Conservation (phyloP, 2,329 filamentous ascomycete genomes). For the Microcyclospora tardicrescens region DNA sequence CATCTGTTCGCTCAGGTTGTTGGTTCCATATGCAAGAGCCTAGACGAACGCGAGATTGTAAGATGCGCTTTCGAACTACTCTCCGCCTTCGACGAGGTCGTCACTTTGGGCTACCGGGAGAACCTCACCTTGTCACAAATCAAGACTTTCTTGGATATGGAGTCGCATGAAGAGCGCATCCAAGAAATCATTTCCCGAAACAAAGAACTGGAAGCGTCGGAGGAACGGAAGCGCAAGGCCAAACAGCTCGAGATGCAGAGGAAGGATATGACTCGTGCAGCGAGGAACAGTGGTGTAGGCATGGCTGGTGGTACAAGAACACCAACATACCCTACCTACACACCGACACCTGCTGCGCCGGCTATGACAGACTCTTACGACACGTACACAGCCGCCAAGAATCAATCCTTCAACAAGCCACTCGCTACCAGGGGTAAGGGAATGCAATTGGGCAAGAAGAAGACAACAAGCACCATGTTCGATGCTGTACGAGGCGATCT, state of each 20-base stretch:
- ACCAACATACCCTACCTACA: conserved; percentile 81
- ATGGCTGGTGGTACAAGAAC: conserved; percentile 46
- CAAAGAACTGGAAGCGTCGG: conserved; percentile 95
- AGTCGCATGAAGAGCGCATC: conserved; percentile 96
- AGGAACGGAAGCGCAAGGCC: conserved; percentile 95
- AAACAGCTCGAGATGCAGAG: conserved; percentile 98
- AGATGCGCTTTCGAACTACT: conserved; percentile 93
- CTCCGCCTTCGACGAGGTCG: conserved; percentile 92
- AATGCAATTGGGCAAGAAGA: conserved; percentile 99
- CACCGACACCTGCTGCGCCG: conserved; percentile 69
- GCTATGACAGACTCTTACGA: conserved; percentile 74
- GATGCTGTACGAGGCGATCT: conserved; percentile 87
- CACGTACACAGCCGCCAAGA: conserved; percentile 93
- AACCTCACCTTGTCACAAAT: conserved; percentile 95
- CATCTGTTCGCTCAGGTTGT: conserved; percentile 97
- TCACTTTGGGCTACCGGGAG: conserved; percentile 89
- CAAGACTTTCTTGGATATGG: conserved; percentile 98
- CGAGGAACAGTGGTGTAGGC: conserved; percentile 33
- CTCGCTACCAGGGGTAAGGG: conserved; percentile 78
- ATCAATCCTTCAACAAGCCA: conserved; percentile 71
- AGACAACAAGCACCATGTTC: conserved; percentile 94
- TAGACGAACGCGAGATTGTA: conserved; percentile 91
- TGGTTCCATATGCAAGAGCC: conserved; percentile 84
- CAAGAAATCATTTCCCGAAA: conserved; percentile 95
- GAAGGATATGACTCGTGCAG: conserved; percentile 78